Evolutionary conservation across 2,329 filamentous ascomycete species (phyloP).

Genomic region (Cytospora piceicola): DNA sequence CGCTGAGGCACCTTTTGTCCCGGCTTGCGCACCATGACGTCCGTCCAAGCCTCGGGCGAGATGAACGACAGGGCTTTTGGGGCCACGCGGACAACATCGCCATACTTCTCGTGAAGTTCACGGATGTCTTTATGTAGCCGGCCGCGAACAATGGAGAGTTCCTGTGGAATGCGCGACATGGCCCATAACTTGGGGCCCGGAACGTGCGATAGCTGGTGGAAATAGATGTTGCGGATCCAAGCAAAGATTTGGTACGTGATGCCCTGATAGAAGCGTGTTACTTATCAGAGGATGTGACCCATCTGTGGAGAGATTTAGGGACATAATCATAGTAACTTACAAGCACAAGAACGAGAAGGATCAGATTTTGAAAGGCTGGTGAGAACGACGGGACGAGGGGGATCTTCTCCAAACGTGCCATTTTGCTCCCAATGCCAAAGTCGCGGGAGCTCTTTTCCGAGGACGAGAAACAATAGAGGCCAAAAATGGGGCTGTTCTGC

Average conservation of each 20-base stretch:
- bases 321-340: too few species aligned
- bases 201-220: neutral
- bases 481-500: too few species aligned
- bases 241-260: neutral
- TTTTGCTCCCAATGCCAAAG: too few species aligned
- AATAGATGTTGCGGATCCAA: neutral
- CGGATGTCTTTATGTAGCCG: constrained; percentile 1
- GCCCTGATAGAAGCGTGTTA: too few species aligned
- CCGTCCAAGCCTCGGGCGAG: constrained; percentile 8
- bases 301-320: too few species aligned
- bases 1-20: neutral
- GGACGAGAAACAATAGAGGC: too few species aligned
- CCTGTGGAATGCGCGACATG: constrained; percentile 8
- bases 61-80: constrained; percentile 18
- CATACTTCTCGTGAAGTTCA: constrained; percentile 12
- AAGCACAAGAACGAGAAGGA: too few species aligned
- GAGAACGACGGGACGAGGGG: too few species aligned
- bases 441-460: too few species aligned
- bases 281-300: too few species aligned
- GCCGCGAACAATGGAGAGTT: neutral
- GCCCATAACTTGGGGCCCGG: constrained; percentile 12
- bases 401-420: too few species aligned
- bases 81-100: constrained; percentile 9
- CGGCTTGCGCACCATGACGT: constrained; percentile 6
- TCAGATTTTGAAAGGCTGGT: too few species aligned